These are phyloP conservation scores for Elongisporangium senticosum DNA, from an alignment of 352 stramenopile species.

Conservation along the genomic window DNA sequence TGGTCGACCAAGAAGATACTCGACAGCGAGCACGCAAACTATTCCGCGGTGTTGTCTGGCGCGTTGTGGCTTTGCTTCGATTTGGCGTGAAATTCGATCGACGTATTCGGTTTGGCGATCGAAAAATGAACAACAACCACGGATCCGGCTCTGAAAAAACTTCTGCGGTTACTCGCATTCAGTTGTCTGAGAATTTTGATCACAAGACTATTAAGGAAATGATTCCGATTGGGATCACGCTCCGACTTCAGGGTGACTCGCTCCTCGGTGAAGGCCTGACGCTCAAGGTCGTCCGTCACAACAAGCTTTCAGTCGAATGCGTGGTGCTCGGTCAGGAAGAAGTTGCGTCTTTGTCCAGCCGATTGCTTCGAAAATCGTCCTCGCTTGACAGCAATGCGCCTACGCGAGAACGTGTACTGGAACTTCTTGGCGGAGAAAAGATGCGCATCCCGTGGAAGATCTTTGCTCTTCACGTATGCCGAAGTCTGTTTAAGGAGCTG, in stretches of 20 bases:
- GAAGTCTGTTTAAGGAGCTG: slow-evolving; percentile 67
- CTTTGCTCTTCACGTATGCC: slow-evolving; percentile 67
- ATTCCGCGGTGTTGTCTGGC: slow-evolving; percentile 81
- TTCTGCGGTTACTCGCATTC: slow-evolving; percentile 66
- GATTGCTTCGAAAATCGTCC: neutral
- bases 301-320: slow-evolving; percentile 81
- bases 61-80: slow-evolving; percentile 78
- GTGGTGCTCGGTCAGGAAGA: slow-evolving; percentile 46
- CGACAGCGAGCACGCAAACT: slow-evolving; percentile 75
- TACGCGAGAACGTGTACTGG: slow-evolving; percentile 51
- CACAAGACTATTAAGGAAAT: slow-evolving; percentile 89
- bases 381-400: slow-evolving; percentile 4
- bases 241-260: slow-evolving; percentile 71
- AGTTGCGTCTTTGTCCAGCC: neutral
- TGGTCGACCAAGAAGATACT: slow-evolving; percentile 82
- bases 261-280: slow-evolving; percentile 67
- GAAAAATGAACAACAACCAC: slow-evolving; percentile 27
- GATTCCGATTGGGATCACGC: slow-evolving; percentile 82
- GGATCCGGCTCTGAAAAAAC: slow-evolving; percentile 28
- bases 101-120: slow-evolving; percentile 70
- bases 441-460: slow-evolving; percentile 70
- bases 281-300: slow-evolving; percentile 78
- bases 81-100: slow-evolving; percentile 88
- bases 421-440: slow-evolving; percentile 81
- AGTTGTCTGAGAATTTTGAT: slow-evolving; percentile 85